Evolutionary conservation across 2,329 filamentous ascomycete genomes (phyloP).

Genomic region (Ophiocordyceps camponoti-floridani): DNA sequence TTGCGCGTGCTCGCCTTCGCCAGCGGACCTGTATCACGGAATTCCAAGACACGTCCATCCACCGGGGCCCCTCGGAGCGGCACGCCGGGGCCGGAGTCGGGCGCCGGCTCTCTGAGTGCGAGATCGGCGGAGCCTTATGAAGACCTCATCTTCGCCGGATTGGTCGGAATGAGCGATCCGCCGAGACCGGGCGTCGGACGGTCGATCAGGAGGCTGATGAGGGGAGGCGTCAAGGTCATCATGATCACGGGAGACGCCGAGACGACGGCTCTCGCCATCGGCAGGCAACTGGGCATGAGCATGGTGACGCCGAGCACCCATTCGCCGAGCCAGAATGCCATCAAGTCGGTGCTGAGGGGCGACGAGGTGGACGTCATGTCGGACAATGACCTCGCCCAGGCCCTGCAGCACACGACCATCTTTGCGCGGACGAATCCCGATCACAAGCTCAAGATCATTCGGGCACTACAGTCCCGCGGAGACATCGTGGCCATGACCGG

Average conservation of each 20-base stretch:
- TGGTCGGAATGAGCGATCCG: constrained; percentile 96
- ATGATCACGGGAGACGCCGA: constrained; percentile 99
- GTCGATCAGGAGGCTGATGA: constrained; percentile 78
- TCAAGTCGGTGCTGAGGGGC: constrained; percentile 62
- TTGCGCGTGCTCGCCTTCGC: constrained; percentile 86
- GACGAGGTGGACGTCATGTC: constrained; percentile 91
- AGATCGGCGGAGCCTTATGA: constrained; percentile 55
- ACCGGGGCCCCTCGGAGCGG: constrained; percentile 25
- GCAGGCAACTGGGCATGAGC: constrained; percentile 85
- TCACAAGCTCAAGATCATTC: constrained; percentile 94
- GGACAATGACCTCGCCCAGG: constrained; percentile 64
- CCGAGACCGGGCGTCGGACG: constrained; percentile 78
- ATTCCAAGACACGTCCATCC: constrained; percentile 20
- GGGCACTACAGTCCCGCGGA: constrained; percentile 74
- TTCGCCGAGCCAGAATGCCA: constrained; percentile 34
- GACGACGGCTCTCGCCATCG: constrained; percentile 85
- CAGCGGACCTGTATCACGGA: constrained; percentile 50
- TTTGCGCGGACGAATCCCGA: constrained; percentile 94
- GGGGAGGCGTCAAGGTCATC: constrained; percentile 88
- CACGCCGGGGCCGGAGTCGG: constrained; percentile 26
- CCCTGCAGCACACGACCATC: constrained; percentile 77
- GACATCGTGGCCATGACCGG: constrained; percentile 99
- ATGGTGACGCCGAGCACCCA: constrained; percentile 39
- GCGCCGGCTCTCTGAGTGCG: constrained; percentile 23
- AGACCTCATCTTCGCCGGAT: constrained; percentile 72